Percentiles rank a stretch among this genome's conserved stretches.
Conservation (phyloP, 352 stramenopile species). For the Plasmopara viticola region DNA sequence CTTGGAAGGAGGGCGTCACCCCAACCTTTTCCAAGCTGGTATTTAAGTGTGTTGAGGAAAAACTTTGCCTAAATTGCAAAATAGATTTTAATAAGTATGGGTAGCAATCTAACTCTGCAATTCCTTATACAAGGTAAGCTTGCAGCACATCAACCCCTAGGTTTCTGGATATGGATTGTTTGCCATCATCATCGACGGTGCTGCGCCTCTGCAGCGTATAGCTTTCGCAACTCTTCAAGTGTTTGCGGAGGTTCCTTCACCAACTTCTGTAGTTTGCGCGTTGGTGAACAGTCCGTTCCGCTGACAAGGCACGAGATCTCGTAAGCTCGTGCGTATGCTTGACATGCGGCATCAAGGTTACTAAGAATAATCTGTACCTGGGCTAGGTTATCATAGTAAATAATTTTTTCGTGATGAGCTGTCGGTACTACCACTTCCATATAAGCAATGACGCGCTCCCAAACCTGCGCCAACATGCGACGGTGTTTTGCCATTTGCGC, state of each 20-base stretch:
- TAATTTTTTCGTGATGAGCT: slow-evolving; percentile 73
- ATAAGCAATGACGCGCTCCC: slow-evolving; percentile 5
- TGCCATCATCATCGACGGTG: slow-evolving; percentile 16
- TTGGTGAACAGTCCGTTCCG: slow-evolving; percentile 50
- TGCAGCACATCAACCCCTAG: too few relatives aligned
- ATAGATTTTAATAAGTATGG: too few relatives aligned
- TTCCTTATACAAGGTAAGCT: too few relatives aligned
- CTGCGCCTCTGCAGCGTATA: slow-evolving; percentile 47
- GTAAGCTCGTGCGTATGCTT: slow-evolving; percentile 25
- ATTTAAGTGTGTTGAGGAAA: too few relatives aligned
- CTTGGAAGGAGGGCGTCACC: too few relatives aligned
- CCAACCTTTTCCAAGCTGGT: too few relatives aligned
- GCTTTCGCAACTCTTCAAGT: slow-evolving; percentile 46
- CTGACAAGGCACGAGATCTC: slow-evolving; percentile 59
- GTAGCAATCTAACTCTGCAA: too few relatives aligned
- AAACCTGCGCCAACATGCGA: too few relatives aligned
- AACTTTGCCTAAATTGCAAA: too few relatives aligned
- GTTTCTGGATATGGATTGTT: too few relatives aligned
- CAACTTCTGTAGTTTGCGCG: slow-evolving; percentile 49
- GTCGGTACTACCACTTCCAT: slow-evolving; percentile 69
- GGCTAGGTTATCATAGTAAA: slow-evolving; percentile 82
- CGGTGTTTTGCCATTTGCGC: too few relatives aligned
- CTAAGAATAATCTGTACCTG: slow-evolving; percentile 50
- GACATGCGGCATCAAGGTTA: too few relatives aligned
- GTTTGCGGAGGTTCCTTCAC: slow-evolving; percentile 59